A percentile compares a stretch with the other conserved stretches of the same genome.
Conservation (phyloP, 2,329 filamentous ascomycete species). For the Penicillium fuscoglaucum region DNA sequence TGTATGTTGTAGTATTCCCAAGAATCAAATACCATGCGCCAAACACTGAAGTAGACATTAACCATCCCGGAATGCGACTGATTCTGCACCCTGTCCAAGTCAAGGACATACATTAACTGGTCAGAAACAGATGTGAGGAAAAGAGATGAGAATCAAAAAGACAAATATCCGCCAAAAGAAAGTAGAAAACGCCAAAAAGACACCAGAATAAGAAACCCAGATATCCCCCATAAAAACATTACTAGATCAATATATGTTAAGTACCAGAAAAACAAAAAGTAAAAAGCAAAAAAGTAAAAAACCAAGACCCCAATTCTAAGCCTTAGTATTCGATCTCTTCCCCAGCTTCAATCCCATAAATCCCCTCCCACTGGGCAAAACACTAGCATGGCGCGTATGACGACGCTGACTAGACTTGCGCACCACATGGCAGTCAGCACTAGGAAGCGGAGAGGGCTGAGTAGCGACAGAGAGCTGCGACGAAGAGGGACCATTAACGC, state of each 20-base stretch:
- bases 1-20: too few species aligned
- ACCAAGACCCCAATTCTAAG: constrained; percentile 1
- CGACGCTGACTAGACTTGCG: constrained; percentile 21
- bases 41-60: constrained; percentile 9
- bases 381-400: constrained; percentile 22
- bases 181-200: not conserved
- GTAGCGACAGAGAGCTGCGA: constrained; percentile 7
- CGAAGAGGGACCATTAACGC: constrained; percentile 7
- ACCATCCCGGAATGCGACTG: not conserved
- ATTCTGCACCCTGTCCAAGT: not conserved
- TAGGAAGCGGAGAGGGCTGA: not conserved
- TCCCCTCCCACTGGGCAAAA: constrained; percentile 13
- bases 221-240: not conserved
- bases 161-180: not conserved
- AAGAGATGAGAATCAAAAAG: not conserved
- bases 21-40: not conserved
- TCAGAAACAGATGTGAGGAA: not conserved
- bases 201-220: not conserved
- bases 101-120: not conserved
- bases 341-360: constrained; percentile 30
- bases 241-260: not conserved
- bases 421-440: constrained; percentile 6
- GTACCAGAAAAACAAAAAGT: not conserved
- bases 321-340: constrained; percentile 19
- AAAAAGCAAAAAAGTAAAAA: not conserved